A percentile compares a stretch with the other conserved stretches of the same genome.
phyloP scores from a whole-genome alignment of 495 filamentous ascomycete genomes.

The Aspergillus taichungensis region DNA sequence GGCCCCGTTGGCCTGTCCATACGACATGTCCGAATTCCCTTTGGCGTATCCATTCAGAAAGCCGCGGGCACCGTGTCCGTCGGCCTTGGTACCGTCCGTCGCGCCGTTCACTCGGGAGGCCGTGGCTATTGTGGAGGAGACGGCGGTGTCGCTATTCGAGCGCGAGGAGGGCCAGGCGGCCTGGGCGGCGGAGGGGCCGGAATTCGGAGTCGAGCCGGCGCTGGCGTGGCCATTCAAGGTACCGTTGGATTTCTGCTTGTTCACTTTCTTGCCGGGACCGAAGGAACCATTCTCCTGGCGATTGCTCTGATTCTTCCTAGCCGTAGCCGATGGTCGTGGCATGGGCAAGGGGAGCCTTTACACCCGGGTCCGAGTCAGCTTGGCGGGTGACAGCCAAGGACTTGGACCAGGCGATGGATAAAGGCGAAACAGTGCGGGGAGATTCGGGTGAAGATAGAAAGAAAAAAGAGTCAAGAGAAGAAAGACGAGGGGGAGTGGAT shows the following conservation, averaged over 20 bases:
- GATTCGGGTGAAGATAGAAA: too few relatives aligned
- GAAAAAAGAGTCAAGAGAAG: constrained; percentile 7
- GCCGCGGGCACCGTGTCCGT: constrained; percentile 25
- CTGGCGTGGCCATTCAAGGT: constrained; percentile 47
- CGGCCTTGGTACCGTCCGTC: constrained; percentile 24
- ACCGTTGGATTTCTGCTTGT: constrained; percentile 55
- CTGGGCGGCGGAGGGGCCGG: constrained; percentile 32
- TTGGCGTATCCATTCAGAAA: constrained; percentile 33
- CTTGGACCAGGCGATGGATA: constrained; percentile 38
- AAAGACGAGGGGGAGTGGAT: constrained; percentile 2
- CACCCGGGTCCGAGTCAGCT: constrained; percentile 45
- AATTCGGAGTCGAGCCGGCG: constrained; percentile 37
- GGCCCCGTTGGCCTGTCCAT: constrained; percentile 28
- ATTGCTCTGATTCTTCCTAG: constrained; percentile 54
- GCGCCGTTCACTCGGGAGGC: constrained; percentile 22
- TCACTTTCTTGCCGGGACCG: constrained; percentile 74
- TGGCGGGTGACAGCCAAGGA: constrained; percentile 45
- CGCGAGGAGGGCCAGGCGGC: constrained; percentile 38
- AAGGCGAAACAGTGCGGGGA: constrained; percentile 12
- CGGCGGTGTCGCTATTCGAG: constrained; percentile 31
- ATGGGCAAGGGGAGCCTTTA: constrained; percentile 45
- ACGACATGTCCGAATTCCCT: constrained; percentile 32
- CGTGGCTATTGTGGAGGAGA: constrained; percentile 31
- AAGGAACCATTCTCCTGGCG: constrained; percentile 83
- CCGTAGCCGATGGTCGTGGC: constrained; percentile 67